Percentiles rank a stretch among this genome's conserved stretches.
Evolutionary conservation across 768 basidiomycete species (phyloP).

Genomic region (Pleurotus salmoneostramineus): DNA sequence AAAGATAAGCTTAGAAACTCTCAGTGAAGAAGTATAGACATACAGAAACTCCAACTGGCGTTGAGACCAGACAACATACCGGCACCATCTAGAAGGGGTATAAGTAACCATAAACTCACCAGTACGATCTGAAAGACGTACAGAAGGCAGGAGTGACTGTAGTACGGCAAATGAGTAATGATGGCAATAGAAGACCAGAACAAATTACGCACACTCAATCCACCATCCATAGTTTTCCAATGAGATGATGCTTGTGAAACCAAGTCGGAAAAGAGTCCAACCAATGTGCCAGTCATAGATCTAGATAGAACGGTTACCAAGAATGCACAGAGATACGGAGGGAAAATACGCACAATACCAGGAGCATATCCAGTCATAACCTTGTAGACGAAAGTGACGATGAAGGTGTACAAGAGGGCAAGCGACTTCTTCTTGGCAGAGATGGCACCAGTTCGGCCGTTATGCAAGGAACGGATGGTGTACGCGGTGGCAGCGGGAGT

Average conservation of each 20-base stretch:
- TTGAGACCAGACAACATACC: slow-evolving; percentile 58
- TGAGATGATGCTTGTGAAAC: slow-evolving; percentile 56
- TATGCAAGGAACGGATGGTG: slow-evolving; percentile 27
- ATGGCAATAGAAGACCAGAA: not conserved
- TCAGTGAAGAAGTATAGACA: slow-evolving; percentile 15
- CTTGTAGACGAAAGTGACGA: slow-evolving; percentile 44
- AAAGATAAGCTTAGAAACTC: slow-evolving; percentile 5
- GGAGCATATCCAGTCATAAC: slow-evolving; percentile 56
- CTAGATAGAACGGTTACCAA: slow-evolving; percentile 17
- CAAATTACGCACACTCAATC: slow-evolving; percentile 39
- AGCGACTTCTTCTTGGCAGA: slow-evolving; percentile 55
- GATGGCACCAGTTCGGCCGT: slow-evolving; percentile 41
- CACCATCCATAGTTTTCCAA: slow-evolving; percentile 59
- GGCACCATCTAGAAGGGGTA: slow-evolving; percentile 31
- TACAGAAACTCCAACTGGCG: slow-evolving; percentile 55
- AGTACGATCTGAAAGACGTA: slow-evolving; percentile 49
- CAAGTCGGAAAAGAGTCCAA: slow-evolving; percentile 54
- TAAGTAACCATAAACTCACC: slow-evolving; percentile 47
- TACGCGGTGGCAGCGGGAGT: slow-evolving; percentile 58
- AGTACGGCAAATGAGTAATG: not conserved
- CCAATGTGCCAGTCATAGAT: slow-evolving; percentile 63
- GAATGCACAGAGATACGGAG: not conserved
- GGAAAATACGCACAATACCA: slow-evolving; percentile 37
- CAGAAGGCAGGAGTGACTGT: slow-evolving; percentile 53
- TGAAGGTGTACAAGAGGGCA: slow-evolving; percentile 43